Conservation (phyloP, 208 protist species). For the Jaenimonas drosophilae region DNA sequence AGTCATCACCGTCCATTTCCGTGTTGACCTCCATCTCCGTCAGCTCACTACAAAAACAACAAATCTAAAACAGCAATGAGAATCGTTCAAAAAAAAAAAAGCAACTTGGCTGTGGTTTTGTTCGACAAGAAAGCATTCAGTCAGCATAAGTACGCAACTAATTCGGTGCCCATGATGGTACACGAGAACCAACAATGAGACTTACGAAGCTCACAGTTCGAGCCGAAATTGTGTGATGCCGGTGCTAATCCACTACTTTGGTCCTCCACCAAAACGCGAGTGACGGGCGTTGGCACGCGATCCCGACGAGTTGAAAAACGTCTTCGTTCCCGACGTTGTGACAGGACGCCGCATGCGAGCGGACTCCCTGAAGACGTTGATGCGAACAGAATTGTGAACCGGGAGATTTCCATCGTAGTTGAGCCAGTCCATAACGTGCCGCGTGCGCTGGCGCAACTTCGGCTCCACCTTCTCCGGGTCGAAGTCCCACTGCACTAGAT, state of each 20-base stretch:
- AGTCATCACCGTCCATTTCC: constrained; percentile 19
- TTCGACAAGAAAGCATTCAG: background rate
- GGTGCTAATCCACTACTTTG: constrained; percentile 4
- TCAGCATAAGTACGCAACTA: background rate
- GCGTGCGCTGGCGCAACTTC: constrained; percentile 40
- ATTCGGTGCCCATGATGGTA: no score
- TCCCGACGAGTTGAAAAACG: constrained; percentile 81
- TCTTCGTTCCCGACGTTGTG: constrained; percentile 29
- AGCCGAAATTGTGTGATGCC: no score
- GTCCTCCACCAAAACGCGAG: constrained; percentile 42
- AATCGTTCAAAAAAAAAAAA: constrained; percentile 8
- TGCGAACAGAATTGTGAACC: constrained; percentile 57
- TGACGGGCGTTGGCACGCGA: constrained; percentile 67
- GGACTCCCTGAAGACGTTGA: constrained; percentile 64
- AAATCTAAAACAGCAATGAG: no score
- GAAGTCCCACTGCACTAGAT: constrained; percentile 83
- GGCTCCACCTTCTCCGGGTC: constrained; percentile 46
- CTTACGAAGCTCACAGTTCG: no score
- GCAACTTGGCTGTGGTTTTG: background rate
- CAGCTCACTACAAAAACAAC: no score
- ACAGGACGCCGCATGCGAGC: constrained; percentile 48
- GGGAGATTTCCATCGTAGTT: constrained; percentile 84
- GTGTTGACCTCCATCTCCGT: no score
- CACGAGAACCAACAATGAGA: constrained; percentile 1
- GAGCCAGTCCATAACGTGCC: constrained; percentile 71